phyloP scores from a whole-genome alignment of 1,284 basidiomycete species.

The Naganishia albida region DNA sequence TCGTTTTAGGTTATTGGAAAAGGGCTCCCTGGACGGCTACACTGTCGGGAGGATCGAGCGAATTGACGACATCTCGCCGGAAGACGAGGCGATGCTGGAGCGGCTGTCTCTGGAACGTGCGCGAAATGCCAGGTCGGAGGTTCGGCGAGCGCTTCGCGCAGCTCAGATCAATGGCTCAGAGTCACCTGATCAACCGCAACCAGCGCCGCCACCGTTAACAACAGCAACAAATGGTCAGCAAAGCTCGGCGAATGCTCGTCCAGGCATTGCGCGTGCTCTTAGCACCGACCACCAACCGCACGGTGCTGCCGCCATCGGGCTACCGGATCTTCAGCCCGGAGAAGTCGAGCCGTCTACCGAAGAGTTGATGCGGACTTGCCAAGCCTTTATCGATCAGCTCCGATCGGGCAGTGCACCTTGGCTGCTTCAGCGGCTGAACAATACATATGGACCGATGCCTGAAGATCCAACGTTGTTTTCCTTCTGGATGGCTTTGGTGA shows the following conservation, averaged over 20 bases:
- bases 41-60: constrained; percentile 78
- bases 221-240: constrained; percentile 8
- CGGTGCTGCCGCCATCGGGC: constrained; percentile 33
- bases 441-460: constrained; percentile 70
- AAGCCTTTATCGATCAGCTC: constrained; percentile 74
- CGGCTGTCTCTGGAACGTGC: constrained; percentile 54
- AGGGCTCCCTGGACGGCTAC: constrained; percentile 82
- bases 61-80: constrained; percentile 62
- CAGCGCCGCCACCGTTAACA: background rate
- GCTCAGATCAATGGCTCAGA: background rate
- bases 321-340: constrained; percentile 26
- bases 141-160: constrained; percentile 1
- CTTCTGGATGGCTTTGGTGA: constrained; percentile 87
- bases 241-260: background rate
- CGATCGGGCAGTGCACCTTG: constrained; percentile 82
- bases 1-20: constrained; percentile 82
- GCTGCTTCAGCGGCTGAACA: constrained; percentile 81
- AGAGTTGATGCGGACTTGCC: constrained; percentile 74
- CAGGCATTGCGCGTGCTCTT: constrained; percentile 7
- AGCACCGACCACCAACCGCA: constrained; percentile 17
- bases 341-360: constrained; percentile 56
- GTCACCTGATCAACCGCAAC: background rate
- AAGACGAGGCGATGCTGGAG: constrained; percentile 57
- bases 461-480: constrained; percentile 66
- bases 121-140: constrained; percentile 42